Conservation (phyloP, 2,329 filamentous ascomycete species). For the Zymoseptoria pseudotritici region DNA sequence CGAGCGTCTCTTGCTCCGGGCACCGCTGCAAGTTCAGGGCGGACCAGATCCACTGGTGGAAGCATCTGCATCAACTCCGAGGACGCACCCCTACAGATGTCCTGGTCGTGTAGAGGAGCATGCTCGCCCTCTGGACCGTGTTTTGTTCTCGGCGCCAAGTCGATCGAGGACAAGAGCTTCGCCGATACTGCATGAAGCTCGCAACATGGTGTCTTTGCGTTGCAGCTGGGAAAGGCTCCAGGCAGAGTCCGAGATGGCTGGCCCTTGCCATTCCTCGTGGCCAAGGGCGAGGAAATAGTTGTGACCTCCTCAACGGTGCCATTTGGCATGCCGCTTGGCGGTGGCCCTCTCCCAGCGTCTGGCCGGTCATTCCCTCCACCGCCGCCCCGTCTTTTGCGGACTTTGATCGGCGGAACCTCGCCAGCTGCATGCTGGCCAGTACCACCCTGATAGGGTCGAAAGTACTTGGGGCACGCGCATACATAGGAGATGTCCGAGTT, state of each 20-base stretch:
- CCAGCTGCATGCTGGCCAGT: neutral
- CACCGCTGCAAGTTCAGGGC: conserved; percentile 23
- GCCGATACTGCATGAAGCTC: neutral
- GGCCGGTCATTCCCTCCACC: neutral
- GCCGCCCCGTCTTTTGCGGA: neutral
- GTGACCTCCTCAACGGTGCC: neutral
- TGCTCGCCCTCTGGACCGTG: neutral
- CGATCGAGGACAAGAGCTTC: neutral
- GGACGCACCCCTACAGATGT: neutral
- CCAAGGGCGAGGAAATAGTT: neutral
- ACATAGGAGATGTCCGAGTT: neutral
- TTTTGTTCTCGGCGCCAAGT: neutral
- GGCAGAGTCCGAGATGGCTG: neutral
- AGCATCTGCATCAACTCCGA: conserved; percentile 9
- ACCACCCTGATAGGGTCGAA: neutral
- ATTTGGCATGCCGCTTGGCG: neutral
- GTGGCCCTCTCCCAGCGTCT: neutral
- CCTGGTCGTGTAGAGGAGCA: neutral
- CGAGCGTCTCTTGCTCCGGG: conserved; percentile 3
- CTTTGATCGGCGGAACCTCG: neutral
- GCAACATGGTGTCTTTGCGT: neutral
- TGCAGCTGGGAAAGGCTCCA: neutral
- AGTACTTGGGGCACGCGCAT: neutral
- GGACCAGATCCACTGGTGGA: conserved; percentile 22
- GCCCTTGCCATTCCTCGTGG: neutral